Evolutionary conservation across 129 eudicot species (phyloP), one percentile per base, ranked within the genome.

Genomic region (Lactuca saligna): DNA sequence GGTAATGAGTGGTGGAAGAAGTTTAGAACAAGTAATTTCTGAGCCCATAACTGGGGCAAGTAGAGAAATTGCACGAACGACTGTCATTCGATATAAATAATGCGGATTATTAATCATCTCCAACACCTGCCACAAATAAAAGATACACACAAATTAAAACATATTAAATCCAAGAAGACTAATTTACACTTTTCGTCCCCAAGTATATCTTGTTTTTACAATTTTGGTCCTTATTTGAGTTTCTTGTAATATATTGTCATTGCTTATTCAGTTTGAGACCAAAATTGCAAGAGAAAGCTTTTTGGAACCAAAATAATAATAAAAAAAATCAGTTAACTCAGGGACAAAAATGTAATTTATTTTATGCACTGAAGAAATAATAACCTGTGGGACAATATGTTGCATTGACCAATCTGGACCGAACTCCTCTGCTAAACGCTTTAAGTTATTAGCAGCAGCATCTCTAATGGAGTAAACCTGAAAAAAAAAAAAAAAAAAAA

Each of bases 391-490:
- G 64, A 94, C 80, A 11, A 94, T 94, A 72, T 94, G 99, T 86
- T 94, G 93, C 97, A 94, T 94, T 48, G 99, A 93, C 99, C 99
- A 94, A 66, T 94, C 99, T 12, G 99, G 96, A 60, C 99, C 97
- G 38, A 94, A 94, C 79, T 94, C 99, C 79, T 94, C 99, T 7
- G 99, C 99, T 67, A 94, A 88, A 17, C 99, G 99, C 67, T 94
- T 94, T 68, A 94, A 50, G 80, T 94, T 94, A 83, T 87, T 94
- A 31, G 99, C 97, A 69, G 99, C 99, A 65, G 99, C 99, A 81
- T 94, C 99, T 71, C 99, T 82, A 73, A 94, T 94, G 16, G 99
- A 94, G 82, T 94, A 87, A 39, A 94, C 99, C 99, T 94, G 81
- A 72, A 78, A 7, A 63, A 73, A 39, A 4, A 39, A 7, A 39